Conservation (phyloP, 2,329 filamentous ascomycete species). For the Pseudocercospora cruenta region DNA sequence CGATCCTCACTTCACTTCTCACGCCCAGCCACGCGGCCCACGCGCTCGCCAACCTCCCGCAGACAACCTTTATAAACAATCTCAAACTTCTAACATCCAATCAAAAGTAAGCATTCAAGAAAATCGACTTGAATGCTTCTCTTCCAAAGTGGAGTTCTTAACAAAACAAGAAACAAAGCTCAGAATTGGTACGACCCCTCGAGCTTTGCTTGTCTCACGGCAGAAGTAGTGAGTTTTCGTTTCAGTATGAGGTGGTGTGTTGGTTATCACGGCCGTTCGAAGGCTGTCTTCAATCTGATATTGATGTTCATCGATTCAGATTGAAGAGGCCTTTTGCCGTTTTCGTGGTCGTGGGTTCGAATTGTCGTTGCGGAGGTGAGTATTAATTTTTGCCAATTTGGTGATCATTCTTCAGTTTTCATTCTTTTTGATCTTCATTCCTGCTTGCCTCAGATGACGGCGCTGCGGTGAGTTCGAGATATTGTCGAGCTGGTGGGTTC, state of each 20-base stretch:
- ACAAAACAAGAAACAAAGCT: not conserved
- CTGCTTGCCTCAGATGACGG: no score
- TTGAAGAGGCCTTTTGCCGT: not conserved
- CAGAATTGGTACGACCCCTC: not conserved
- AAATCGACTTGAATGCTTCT: not conserved
- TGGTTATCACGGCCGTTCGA: not conserved
- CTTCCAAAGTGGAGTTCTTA: no score
- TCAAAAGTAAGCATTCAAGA: not conserved
- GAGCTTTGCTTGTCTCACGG: not conserved
- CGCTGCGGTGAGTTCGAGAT: no score
- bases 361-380: not conserved
- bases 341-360: not conserved
- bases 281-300: not conserved
- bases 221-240: not conserved
- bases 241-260: not conserved
- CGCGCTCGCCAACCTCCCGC: not conserved
- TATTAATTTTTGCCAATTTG: not conserved
- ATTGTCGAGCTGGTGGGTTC: no score
- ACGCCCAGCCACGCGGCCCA: not conserved
- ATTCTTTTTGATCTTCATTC: not conserved
- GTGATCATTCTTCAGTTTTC: not conserved
- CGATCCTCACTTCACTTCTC: not conserved
- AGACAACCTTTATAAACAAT: not conserved
- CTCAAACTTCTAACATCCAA: not conserved
- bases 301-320: not conserved